Evolutionary conservation across 495 filamentous ascomycete species (phyloP).

Genomic region (Xylaria acuta): DNA sequence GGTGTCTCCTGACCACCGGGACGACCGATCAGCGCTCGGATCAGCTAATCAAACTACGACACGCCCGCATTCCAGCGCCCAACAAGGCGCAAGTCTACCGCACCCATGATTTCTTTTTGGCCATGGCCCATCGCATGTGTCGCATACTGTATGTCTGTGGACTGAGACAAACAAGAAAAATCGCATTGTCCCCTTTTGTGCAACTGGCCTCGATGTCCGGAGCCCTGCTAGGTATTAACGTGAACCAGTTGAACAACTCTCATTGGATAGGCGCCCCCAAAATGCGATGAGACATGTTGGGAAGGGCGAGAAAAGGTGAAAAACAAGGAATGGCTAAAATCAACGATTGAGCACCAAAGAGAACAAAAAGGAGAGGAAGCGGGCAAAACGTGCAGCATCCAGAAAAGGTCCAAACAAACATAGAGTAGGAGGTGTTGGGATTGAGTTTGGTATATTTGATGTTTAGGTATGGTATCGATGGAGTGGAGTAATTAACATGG

Average conservation of each 20-base stretch:
- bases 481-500: neutral
- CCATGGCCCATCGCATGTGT: conserved; percentile 5
- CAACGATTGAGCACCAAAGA: neutral
- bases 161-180: conserved; percentile 19
- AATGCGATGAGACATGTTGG: neutral
- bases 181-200: conserved; percentile 6
- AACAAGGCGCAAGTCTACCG: neutral
- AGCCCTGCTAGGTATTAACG: neutral
- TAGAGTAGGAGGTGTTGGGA: neutral
- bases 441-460: neutral
- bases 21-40: conserved; percentile 18
- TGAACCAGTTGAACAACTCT: neutral
- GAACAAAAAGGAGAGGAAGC: neutral
- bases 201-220: conserved; percentile 12
- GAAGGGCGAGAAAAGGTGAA: neutral
- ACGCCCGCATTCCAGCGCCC: conserved; percentile 24
- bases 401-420: neutral
- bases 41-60: conserved; percentile 31
- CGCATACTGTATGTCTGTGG: neutral
- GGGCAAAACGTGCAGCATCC: neutral
- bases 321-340: neutral
- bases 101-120: conserved; percentile 21
- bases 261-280: neutral
- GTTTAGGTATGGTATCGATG: neutral
- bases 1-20: conserved; percentile 16